Evolutionary conservation across 768 basidiomycete genomes (phyloP), one percentile per base, ranked within the genome.

Genomic region (Xerocomus brunneocitrinus): DNA sequence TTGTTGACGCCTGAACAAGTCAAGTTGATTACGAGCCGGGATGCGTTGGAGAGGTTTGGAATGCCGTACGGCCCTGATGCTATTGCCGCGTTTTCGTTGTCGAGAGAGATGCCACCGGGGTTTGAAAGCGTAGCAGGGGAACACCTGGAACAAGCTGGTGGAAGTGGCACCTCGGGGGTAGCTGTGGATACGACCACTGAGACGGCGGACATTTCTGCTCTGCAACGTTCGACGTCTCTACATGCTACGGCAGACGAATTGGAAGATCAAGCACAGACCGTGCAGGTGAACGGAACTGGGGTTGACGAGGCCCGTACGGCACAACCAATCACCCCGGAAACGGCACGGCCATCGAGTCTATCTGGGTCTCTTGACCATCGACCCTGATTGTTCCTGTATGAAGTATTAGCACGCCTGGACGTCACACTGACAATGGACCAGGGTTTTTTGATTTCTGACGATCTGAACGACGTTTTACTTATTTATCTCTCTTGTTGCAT

Each of bases 51-150:
- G 35, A 74, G 79, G 54, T 92, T 90, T 60, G 87, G 86, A 1
- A 72, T 86, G 51, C 90, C 90, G 22, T 91, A 88, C 60, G 89
- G 89, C 0, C 69, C 79, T 10, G 89, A 85, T 61, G 89, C 88
- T 4, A 74, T 86, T 28, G 63, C 63, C 6, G 83, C 84, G 31
- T 87, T 74, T 62, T 79, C 79, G 13, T 59, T 74, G 24, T 81
- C 78, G 38, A 71, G 75, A 45, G 69, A 71, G 3, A 24, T 44
- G 38, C 83, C 76, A 4, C 74, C 83, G 14, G 80, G 75, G 45
- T 85, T 84, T 62, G 79, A 82, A 19, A 59, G 51, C 13, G 56
- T 55, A 14, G 9, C 52, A 3, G 42, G 45, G 7, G 32, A 36
- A 24, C 19, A 19, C 19, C 19, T 19, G 19, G 19, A 19, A 19